Conservation (phyloP, 169 alveolate species). For the Pseudocohnilembus persalinus region DNA sequence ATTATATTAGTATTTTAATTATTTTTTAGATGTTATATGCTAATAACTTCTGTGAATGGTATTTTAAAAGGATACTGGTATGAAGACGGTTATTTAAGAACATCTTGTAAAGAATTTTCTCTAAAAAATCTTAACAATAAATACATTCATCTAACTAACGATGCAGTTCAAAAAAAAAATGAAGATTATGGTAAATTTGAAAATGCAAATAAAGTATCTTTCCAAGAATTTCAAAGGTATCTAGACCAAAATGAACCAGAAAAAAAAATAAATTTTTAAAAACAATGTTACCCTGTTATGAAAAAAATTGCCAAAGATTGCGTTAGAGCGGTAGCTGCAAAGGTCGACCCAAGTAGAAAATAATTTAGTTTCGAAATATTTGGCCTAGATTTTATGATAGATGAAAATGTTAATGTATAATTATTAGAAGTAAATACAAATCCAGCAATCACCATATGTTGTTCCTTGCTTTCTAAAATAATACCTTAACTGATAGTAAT, state of each 20-base stretch:
- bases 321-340: slow-evolving; percentile 56
- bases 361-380: slow-evolving; percentile 66
- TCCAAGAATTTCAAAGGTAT: slow-evolving; percentile 68
- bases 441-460: slow-evolving; percentile 71
- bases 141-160: slow-evolving; percentile 79
- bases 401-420: slow-evolving; percentile 75
- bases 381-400: slow-evolving; percentile 86
- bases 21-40: slow-evolving; percentile 52
- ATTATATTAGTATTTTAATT: no score
- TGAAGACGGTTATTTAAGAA: slow-evolving; percentile 77
- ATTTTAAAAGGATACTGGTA: slow-evolving; percentile 61
- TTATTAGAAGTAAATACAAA: slow-evolving; percentile 82
- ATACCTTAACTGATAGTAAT: slow-evolving; percentile 67
- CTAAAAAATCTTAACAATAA: slow-evolving; percentile 56
- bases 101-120: slow-evolving; percentile 70
- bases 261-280: slow-evolving; percentile 60
- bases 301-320: slow-evolving; percentile 54
- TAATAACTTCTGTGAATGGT: slow-evolving; percentile 50
- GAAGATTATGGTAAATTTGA: slow-evolving; percentile 81
- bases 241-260: slow-evolving; percentile 47
- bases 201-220: slow-evolving; percentile 78
- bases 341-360: slow-evolving; percentile 68
- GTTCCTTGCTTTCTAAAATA: slow-evolving; percentile 60
- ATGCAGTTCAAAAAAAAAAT: slow-evolving; percentile 77
- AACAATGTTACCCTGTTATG: slow-evolving; percentile 68